Evolutionary conservation across 176 grass and related monocot species (phyloP).

Genomic region (Thinopyrum elongatum): DNA sequence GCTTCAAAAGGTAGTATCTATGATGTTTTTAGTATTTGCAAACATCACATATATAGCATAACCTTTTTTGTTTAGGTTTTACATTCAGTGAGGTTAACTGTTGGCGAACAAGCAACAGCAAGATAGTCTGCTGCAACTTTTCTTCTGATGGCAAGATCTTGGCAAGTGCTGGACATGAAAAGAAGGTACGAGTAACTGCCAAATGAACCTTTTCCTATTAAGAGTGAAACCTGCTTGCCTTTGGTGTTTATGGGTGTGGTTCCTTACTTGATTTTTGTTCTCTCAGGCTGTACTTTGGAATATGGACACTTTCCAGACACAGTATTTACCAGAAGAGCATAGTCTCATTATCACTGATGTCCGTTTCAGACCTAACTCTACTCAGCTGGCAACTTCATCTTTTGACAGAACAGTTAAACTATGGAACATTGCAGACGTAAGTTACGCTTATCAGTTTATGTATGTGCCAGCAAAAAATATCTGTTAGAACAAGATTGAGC

Average conservation of each 20-base stretch:
- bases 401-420: slow-evolving; percentile 87
- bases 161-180: slow-evolving; percentile 97
- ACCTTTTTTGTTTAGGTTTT: slow-evolving; percentile 61
- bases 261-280: slow-evolving; percentile 24
- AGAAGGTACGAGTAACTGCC: slow-evolving; percentile 58
- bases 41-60: slow-evolving; percentile 12
- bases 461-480: not conserved
- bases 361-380: slow-evolving; percentile 87
- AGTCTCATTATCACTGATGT: slow-evolving; percentile 73
- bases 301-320: slow-evolving; percentile 90
- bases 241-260: slow-evolving; percentile 15
- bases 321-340: slow-evolving; percentile 77
- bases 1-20: slow-evolving; percentile 57
- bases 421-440: slow-evolving; percentile 89
- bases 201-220: slow-evolving; percentile 12
- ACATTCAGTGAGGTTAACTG: slow-evolving; percentile 76
- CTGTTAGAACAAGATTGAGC: not conserved
- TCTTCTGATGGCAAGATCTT: slow-evolving; percentile 93
- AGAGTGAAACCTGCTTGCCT: slow-evolving; percentile 2
- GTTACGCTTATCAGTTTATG: slow-evolving; percentile 33
- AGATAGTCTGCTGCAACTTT: slow-evolving; percentile 95
- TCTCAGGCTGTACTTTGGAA: slow-evolving; percentile 92
- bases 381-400: slow-evolving; percentile 90
- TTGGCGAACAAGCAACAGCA: slow-evolving; percentile 87
- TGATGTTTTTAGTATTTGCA: not conserved